These are phyloP conservation scores for Tolypocladium inflatum DNA, from an alignment of 2,329 filamentous ascomycete genomes.

Conservation along the genomic window DNA sequence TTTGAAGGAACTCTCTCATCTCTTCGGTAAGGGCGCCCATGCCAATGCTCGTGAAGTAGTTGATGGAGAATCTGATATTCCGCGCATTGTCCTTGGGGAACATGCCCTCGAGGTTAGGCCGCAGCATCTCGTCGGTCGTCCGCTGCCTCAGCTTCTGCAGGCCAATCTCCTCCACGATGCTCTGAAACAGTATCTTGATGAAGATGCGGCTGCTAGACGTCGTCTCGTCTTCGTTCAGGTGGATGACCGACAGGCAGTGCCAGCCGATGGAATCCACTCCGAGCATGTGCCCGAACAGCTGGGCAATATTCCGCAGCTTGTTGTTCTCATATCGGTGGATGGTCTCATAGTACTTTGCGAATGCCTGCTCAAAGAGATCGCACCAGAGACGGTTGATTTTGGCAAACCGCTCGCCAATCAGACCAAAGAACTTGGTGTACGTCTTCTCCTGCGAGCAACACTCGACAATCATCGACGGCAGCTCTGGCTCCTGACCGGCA, in stretches of 20 bases:
- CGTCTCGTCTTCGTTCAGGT: conserved; percentile 93
- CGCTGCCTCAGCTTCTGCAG: conserved; percentile 69
- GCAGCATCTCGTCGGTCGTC: conserved; percentile 68
- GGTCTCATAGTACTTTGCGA: conserved; percentile 90
- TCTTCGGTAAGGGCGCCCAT: conserved; percentile 93
- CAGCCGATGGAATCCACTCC: conserved; percentile 83
- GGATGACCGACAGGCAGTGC: conserved; percentile 78
- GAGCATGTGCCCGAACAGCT: conserved; percentile 88
- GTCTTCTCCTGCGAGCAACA: conserved; percentile 95
- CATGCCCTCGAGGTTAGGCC: conserved; percentile 70
- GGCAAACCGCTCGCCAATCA: conserved; percentile 89
- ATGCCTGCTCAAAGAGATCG: conserved; percentile 83
- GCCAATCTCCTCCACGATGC: conserved; percentile 78
- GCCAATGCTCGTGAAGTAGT: conserved; percentile 97
- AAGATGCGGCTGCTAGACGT: conserved; percentile 96
- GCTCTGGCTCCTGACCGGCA: conserved; percentile 73
- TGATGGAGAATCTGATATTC: conserved; percentile 94
- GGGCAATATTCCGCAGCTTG: conserved; percentile 84
- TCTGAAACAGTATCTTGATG: conserved; percentile 95
- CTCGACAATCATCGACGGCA: conserved; percentile 95
- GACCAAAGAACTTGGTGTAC: conserved; percentile 93
- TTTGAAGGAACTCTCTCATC: conserved; percentile 85
- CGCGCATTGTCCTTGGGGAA: conserved; percentile 85
- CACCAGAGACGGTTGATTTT: conserved; percentile 94
- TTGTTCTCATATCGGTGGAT: conserved; percentile 98